Conservation (phyloP, 1,139 yeast species). For the Diutina pseudorugosa region DNA sequence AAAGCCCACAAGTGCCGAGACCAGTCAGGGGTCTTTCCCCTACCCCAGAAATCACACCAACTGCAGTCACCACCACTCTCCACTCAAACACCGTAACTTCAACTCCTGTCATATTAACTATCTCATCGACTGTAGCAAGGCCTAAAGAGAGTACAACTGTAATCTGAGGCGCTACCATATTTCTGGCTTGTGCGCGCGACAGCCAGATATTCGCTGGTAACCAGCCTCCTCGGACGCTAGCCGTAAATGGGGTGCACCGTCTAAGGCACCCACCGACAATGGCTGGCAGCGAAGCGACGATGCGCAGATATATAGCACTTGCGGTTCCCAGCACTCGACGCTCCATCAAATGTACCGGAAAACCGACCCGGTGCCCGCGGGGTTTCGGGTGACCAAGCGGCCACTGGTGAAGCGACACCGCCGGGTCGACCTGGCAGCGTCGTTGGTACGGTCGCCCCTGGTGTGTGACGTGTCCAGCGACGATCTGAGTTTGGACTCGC, state of each 20-base stretch:
- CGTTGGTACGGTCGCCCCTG: conserved; percentile 1
- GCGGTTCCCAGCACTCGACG: not conserved
- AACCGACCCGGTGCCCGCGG: not conserved
- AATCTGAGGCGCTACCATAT: too few species aligned
- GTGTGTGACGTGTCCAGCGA: not conserved
- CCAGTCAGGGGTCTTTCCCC: too few species aligned
- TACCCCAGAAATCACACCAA: too few species aligned
- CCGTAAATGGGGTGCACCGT: not conserved
- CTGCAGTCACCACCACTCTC: too few species aligned
- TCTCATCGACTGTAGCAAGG: too few species aligned
- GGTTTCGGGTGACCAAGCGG: not conserved
- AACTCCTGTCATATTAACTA: too few species aligned
- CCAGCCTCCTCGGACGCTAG: not conserved
- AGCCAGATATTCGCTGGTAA: not conserved
- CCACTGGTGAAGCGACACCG: not conserved
- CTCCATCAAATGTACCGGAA: not conserved
- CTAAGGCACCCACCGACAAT: not conserved
- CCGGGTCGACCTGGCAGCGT: not conserved
- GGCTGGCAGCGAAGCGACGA: conserved; percentile 2
- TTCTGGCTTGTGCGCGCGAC: too few species aligned
- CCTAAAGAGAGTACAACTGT: too few species aligned
- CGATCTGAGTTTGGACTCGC: not conserved
- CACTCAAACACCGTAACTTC: too few species aligned
- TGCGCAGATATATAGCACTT: not conserved
- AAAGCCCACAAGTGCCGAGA: too few species aligned